A percentile compares a stretch with the other conserved stretches of the same genome.
These are phyloP conservation scores for Leccinum disarticulatum DNA, from an alignment of 768 basidiomycete genomes.

Conservation along the genomic window DNA sequence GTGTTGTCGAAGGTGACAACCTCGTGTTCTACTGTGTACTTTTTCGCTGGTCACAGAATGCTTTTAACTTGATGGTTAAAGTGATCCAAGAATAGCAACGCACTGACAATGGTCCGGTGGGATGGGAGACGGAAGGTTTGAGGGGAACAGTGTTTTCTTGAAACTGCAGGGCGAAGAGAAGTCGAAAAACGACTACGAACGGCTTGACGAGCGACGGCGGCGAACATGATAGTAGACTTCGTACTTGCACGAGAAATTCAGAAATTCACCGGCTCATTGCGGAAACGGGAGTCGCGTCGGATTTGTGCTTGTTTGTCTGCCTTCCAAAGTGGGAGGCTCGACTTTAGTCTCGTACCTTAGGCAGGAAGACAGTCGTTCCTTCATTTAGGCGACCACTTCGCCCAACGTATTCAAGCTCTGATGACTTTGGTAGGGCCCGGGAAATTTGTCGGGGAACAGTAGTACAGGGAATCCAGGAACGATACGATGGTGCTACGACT, in stretches of 20 bases:
- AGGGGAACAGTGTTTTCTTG: not conserved
- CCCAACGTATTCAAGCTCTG: conserved; percentile 89
- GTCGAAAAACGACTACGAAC: conserved; percentile 13
- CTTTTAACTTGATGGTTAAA: not conserved
- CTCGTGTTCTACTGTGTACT: conserved; percentile 69
- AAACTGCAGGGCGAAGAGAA: conserved; percentile 2
- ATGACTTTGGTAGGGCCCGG: conserved; percentile 38
- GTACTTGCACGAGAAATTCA: conserved; percentile 15
- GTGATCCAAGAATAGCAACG: conserved; percentile 4
- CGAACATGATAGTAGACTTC: conserved; percentile 17
- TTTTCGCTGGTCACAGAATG: conserved; percentile 5
- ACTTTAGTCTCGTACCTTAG: no score
- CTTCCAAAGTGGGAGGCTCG: not conserved
- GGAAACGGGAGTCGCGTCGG: not conserved
- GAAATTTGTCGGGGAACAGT: conserved; percentile 6
- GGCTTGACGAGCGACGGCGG: conserved; percentile 8
- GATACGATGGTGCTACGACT: no score
- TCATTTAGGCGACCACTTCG: conserved; percentile 39
- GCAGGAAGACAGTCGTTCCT: no score
- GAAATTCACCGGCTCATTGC: conserved; percentile 11
- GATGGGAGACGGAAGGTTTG: conserved; percentile 5
- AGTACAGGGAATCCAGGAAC: conserved; percentile 1
- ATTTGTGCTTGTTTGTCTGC: not conserved
- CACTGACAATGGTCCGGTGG: conserved; percentile 28
- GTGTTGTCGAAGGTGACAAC: conserved; percentile 74